A percentile compares a stretch with the other conserved stretches of the same genome.
These are phyloP conservation scores for Withania somnifera DNA, from an alignment of 305 asterid species.

Conservation along the genomic window DNA sequence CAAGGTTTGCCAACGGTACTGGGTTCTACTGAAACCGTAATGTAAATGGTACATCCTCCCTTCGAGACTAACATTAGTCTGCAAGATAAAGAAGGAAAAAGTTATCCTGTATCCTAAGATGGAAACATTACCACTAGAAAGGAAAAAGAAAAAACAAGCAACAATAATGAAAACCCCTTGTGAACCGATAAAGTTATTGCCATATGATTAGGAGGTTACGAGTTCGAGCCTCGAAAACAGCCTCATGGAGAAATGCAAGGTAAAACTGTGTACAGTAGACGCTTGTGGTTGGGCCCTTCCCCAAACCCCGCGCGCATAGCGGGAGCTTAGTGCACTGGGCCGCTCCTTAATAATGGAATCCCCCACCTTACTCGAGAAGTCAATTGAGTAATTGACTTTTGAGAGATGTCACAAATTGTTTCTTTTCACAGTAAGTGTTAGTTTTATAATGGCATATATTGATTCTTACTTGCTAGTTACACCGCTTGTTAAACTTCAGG, in stretches of 20 bases:
- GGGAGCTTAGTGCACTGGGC: no score
- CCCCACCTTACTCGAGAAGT: neutral
- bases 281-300: no score
- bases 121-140: neutral
- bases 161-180: neutral
- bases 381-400: neutral
- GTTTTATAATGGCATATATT: neutral
- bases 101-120: neutral
- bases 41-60: neutral
- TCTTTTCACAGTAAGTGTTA: neutral
- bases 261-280: no score
- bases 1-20: neutral
- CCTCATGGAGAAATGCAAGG: no score
- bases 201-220: no score
- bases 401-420: neutral
- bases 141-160: neutral
- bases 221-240: no score
- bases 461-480: neutral
- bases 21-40: neutral
- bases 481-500: conserved; percentile 32
- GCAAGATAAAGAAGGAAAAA: neutral
- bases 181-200: no score
- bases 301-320: no score
- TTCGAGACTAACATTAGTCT: neutral
- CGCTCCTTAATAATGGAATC: neutral